Conservation (phyloP, 2,329 filamentous ascomycete genomes). For the Aspergillus sp. region DNA sequence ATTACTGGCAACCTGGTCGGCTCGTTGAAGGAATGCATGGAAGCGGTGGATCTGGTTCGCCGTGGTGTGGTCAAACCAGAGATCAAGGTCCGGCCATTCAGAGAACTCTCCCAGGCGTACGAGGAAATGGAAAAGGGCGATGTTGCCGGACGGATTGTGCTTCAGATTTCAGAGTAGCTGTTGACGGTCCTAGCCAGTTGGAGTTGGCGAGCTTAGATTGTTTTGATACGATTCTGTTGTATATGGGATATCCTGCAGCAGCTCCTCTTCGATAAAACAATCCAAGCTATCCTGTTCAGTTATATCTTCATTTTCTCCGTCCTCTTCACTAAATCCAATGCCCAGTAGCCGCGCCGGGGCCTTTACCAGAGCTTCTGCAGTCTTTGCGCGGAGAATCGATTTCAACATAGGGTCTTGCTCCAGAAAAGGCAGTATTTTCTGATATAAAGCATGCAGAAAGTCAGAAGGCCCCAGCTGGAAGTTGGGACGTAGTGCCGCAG, state of each 20-base stretch:
- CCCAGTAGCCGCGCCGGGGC: constrained; percentile 14
- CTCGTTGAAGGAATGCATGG: constrained; percentile 42
- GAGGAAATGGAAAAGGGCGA: constrained; percentile 43
- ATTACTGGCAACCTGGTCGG: constrained; percentile 43
- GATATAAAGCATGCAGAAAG: constrained; percentile 25
- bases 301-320: too few relatives aligned
- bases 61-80: constrained; percentile 39
- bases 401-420: constrained; percentile 20
- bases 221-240: too few relatives aligned
- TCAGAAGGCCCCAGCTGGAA: constrained; percentile 22
- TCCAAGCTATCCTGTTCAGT: too few relatives aligned
- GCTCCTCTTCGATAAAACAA: too few relatives aligned
- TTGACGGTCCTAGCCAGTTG: too few relatives aligned
- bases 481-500: not conserved
- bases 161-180: constrained; percentile 30
- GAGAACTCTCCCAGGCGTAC: constrained; percentile 39
- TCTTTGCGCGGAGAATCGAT: constrained; percentile 23
- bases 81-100: constrained; percentile 38
- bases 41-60: constrained; percentile 41
- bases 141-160: constrained; percentile 39
- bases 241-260: too few relatives aligned
- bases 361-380: constrained; percentile 20
- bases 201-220: too few relatives aligned
- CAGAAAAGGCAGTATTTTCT: constrained; percentile 24
- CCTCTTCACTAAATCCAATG: too few relatives aligned